Evolutionary conservation across 176 grass and related monocot genomes (phyloP).

Genomic region (sorghum (Sorghum bicolor)): DNA sequence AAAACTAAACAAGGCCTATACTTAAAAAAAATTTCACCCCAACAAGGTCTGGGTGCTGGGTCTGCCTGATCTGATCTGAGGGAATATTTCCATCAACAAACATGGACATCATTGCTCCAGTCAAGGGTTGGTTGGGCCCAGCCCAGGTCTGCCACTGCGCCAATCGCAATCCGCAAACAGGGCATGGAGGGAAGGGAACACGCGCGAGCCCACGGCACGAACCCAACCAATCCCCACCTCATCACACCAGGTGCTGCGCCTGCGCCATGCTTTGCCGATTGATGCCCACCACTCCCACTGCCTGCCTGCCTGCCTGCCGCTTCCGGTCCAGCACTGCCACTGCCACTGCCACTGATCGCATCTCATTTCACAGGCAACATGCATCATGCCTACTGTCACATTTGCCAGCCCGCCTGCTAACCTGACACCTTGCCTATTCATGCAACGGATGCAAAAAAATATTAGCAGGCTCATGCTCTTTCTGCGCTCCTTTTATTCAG

Average conservation of each 20-base stretch:
- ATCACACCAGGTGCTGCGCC: background rate
- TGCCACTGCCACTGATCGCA: background rate
- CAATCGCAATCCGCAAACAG: too few species aligned
- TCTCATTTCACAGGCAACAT: constrained; percentile 5
- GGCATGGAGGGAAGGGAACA: too few species aligned
- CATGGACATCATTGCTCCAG: background rate
- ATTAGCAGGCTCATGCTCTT: background rate
- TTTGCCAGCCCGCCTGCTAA: background rate
- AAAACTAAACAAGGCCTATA: too few species aligned
- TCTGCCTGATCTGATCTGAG: background rate
- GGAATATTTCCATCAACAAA: background rate
- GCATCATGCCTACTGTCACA: constrained; percentile 2
- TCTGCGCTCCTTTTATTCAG: constrained; percentile 34
- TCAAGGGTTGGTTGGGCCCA: background rate
- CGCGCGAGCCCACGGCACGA: background rate
- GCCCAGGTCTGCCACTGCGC: background rate
- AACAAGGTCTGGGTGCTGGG: too few species aligned
- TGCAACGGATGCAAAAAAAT: too few species aligned
- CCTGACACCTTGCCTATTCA: background rate
- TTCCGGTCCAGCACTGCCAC: background rate
- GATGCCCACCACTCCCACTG: too few species aligned
- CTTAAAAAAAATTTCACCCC: too few species aligned
- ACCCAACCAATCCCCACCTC: too few species aligned
- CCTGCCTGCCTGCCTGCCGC: too few species aligned
- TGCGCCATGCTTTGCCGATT: too few species aligned